Evolutionary conservation across 495 filamentous ascomycete genomes (phyloP).

Genomic region (Penicillium bialowiezense): DNA sequence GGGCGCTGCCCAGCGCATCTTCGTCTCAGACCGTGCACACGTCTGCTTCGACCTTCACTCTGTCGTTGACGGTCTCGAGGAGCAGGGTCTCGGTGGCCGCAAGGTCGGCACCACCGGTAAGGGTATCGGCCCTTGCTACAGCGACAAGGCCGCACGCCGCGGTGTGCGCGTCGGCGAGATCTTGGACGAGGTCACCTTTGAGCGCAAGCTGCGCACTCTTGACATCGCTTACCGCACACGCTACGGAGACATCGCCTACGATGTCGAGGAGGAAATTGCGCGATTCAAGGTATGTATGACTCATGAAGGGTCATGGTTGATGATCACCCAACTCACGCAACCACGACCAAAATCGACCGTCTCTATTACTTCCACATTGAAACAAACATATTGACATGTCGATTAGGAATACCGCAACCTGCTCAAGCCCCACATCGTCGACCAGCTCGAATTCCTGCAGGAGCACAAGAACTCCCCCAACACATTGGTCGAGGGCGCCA

Average conservation of each 20-base stretch:
- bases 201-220: constrained; percentile 66
- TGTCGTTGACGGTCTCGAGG: constrained; percentile 78
- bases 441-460: constrained; percentile 51
- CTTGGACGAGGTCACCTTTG: constrained; percentile 69
- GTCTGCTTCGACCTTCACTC: constrained; percentile 83
- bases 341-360: no score
- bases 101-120: constrained; percentile 59
- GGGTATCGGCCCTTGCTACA: constrained; percentile 79
- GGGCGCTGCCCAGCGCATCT: constrained; percentile 62
- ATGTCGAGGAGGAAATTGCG: constrained; percentile 76
- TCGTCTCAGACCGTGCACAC: constrained; percentile 78
- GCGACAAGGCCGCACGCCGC: constrained; percentile 72
- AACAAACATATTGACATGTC: constrained; percentile 1
- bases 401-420: constrained; percentile 60
- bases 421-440: constrained; percentile 67
- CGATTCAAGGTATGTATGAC: constrained; percentile 52
- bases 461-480: constrained; percentile 53
- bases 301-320: neutral
- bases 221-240: constrained; percentile 65
- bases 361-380: neutral
- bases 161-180: constrained; percentile 76
- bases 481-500: constrained; percentile 84
- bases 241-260: constrained; percentile 74
- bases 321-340: no score
- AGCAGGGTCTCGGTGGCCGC: constrained; percentile 67